A percentile compares a stretch with the other conserved stretches of the same genome.
Conservation (phyloP, 2,329 filamentous ascomycete genomes). For the Phoma sp. region DNA sequence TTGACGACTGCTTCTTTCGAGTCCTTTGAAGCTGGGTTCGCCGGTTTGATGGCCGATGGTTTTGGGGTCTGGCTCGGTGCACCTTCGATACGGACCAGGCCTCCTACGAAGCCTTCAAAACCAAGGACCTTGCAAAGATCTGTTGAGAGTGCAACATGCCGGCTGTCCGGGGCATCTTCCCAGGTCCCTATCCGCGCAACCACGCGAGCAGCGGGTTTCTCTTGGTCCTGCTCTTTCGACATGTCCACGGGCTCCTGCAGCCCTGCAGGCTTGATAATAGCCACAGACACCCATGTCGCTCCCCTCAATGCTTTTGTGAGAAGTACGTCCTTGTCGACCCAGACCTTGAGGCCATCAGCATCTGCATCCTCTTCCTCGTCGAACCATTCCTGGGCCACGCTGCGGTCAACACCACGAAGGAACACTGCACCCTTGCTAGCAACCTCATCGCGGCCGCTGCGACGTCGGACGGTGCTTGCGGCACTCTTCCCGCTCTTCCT, state of each 20-base stretch:
- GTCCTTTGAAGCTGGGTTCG: conserved; percentile 43
- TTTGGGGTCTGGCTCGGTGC: conserved; percentile 76
- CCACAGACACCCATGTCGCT: conserved; percentile 79
- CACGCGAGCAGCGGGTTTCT: conserved; percentile 69
- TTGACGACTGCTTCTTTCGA: conserved; percentile 61
- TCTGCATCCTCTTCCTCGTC: conserved; percentile 64
- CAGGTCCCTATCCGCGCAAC: conserved; percentile 79
- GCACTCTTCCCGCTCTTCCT: conserved; percentile 79
- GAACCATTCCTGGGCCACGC: conserved; percentile 77
- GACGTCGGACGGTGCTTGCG: conserved; percentile 72
- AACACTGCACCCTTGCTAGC: conserved; percentile 72
- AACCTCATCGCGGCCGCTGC: conserved; percentile 68
- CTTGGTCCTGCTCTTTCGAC: conserved; percentile 70
- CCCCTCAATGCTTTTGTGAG: conserved; percentile 76
- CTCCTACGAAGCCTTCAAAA: conserved; percentile 77
- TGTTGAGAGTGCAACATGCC: conserved; percentile 80
- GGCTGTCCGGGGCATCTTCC: conserved; percentile 85
- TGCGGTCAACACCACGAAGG: conserved; percentile 78
- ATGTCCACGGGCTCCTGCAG: conserved; percentile 75
- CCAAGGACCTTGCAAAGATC: conserved; percentile 77
- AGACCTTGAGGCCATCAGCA: conserved; percentile 72
- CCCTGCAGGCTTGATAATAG: conserved; percentile 83
- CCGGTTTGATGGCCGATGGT: conserved; percentile 57
- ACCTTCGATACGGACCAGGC: conserved; percentile 85
- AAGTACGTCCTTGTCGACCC: conserved; percentile 83